Conservation (phyloP, 2,329 filamentous ascomycete species). For the Juglanconis juglandina region DNA sequence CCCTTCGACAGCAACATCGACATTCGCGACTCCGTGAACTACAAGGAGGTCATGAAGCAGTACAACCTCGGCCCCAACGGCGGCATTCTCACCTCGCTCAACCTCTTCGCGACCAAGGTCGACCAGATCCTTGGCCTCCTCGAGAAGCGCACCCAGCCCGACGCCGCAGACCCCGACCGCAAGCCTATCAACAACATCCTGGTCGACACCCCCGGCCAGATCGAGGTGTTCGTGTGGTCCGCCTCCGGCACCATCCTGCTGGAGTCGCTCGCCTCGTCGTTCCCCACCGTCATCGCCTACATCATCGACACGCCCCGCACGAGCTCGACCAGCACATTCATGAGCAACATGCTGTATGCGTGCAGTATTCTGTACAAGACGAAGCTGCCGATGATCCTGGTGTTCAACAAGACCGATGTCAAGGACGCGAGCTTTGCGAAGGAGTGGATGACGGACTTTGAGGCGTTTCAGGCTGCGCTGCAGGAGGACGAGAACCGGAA, state of each 20-base stretch:
- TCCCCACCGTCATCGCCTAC: slow-evolving; percentile 96
- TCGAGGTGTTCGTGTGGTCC: slow-evolving; percentile 98
- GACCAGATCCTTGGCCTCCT: slow-evolving; percentile 88
- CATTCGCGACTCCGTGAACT: slow-evolving; percentile 97
- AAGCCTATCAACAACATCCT: slow-evolving; percentile 77
- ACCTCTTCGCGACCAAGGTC: slow-evolving; percentile 96
- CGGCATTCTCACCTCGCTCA: slow-evolving; percentile 90
- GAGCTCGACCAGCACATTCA: slow-evolving; percentile 91
- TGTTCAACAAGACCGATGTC: slow-evolving; percentile 98
- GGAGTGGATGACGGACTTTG: slow-evolving; percentile 99
- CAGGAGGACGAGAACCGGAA: slow-evolving; percentile 75
- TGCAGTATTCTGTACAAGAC: slow-evolving; percentile 99
- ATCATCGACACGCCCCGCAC: slow-evolving; percentile 95
- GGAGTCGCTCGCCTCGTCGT: slow-evolving; percentile 86
- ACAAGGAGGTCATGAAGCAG: slow-evolving; percentile 99
- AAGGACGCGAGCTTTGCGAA: slow-evolving; percentile 88
- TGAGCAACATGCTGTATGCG: slow-evolving; percentile 99
- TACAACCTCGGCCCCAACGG: slow-evolving; percentile 97
- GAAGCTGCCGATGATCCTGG: slow-evolving; percentile 95
- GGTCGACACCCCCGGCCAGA: slow-evolving; percentile 94
- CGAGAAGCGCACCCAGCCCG: slow-evolving; percentile 77
- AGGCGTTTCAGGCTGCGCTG: slow-evolving; percentile 86
- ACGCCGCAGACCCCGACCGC: slow-evolving; percentile 55
- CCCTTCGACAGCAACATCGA: slow-evolving; percentile 98
- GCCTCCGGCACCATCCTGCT: slow-evolving; percentile 92